phyloP scores from a whole-genome alignment of 371 early-diverging fungal species.

The Syncephalastrum monosporum region DNA sequence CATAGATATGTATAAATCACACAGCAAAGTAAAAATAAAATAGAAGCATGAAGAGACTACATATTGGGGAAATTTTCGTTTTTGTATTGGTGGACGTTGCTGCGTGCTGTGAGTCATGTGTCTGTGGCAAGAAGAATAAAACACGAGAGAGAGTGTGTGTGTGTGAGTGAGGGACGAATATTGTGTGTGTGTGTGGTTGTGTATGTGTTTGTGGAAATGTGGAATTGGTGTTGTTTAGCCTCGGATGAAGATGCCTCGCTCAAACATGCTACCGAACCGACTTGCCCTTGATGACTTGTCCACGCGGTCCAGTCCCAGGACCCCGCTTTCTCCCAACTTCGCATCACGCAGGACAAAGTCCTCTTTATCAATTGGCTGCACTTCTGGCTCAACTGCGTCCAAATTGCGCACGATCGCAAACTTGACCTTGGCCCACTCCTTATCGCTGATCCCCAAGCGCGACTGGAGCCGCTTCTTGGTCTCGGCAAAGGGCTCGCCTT shows the following conservation, averaged over 20 bases:
- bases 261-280: constrained; percentile 50
- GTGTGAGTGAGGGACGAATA: background rate
- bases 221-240: constrained; percentile 36
- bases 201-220: background rate
- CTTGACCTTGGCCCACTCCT: constrained; percentile 84
- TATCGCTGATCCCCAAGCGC: constrained; percentile 77
- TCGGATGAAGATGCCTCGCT: constrained; percentile 65
- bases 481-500: constrained; percentile 66
- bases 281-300: constrained; percentile 63
- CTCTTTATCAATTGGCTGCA: constrained; percentile 45
- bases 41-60: too few relatives aligned
- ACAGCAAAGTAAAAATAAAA: too few relatives aligned
- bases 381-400: constrained; percentile 21
- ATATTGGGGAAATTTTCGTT: background rate
- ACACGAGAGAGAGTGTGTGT: background rate
- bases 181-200: background rate
- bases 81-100: background rate
- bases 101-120: background rate
- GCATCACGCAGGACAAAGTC: constrained; percentile 54
- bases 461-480: constrained; percentile 73
- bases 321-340: constrained; percentile 52
- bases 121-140: constrained; percentile 5
- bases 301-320: constrained; percentile 76
- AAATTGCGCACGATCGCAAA: constrained; percentile 41
- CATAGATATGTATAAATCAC: too few relatives aligned